Conservation (phyloP, 768 basidiomycete species). For the Leccinum pellstonianum region DNA sequence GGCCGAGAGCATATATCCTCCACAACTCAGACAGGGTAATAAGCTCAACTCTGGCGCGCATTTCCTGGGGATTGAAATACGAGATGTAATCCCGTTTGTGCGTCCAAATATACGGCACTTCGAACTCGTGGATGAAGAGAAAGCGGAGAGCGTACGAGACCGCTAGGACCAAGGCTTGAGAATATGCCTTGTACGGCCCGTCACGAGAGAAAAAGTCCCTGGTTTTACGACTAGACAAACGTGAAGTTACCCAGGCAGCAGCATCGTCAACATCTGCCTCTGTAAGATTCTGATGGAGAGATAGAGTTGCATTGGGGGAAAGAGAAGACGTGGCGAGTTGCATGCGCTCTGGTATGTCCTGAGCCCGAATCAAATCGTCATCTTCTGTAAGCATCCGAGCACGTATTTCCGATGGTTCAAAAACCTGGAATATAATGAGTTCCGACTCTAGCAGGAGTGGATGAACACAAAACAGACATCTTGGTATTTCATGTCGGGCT, state of each 20-base stretch:
- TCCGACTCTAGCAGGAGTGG: constrained; percentile 1
- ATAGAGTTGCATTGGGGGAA: constrained; percentile 61
- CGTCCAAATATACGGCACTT: constrained; percentile 94
- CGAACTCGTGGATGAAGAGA: constrained; percentile 84
- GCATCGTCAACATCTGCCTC: constrained; percentile 77
- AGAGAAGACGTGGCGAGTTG: constrained; percentile 85
- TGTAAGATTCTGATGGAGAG: constrained; percentile 59
- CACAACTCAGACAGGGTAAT: constrained; percentile 81
- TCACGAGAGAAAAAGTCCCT: constrained; percentile 69
- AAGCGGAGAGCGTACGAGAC: constrained; percentile 77
- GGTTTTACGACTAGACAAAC: constrained; percentile 68
- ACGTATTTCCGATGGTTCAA: constrained; percentile 95
- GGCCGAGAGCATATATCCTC: constrained; percentile 86
- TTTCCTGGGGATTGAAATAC: constrained; percentile 69
- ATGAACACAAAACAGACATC: constrained; percentile 52
- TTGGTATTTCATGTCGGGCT: constrained; percentile 77
- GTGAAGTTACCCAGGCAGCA: constrained; percentile 84
- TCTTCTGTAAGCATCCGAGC: constrained; percentile 87
- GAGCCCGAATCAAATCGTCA: constrained; percentile 86
- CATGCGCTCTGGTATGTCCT: constrained; percentile 95
- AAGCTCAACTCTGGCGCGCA: constrained; percentile 63
- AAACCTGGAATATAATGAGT: constrained; percentile 59
- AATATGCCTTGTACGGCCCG: constrained; percentile 58
- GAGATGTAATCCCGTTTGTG: constrained; percentile 91
- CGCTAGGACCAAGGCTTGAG: constrained; percentile 69